Base-by-base conservation (phyloP, 305 asterid species). In the Solanum hybrid region DNA sequence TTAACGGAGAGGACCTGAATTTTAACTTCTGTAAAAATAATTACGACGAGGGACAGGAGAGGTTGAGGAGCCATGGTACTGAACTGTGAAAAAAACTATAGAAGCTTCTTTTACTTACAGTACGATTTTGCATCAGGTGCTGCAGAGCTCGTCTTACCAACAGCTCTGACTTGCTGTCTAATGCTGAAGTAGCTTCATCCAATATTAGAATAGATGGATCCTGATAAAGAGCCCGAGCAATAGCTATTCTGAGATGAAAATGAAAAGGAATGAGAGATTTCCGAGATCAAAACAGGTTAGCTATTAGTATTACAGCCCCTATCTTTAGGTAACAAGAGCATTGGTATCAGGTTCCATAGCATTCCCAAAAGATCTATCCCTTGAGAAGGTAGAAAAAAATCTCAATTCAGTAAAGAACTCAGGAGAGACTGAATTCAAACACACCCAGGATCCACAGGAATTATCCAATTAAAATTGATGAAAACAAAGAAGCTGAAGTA, bases 111-210 rank as follows among this genome's bases (percentile, higher is more conserved):
- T 35, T 60, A 87, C 95, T 92, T 91, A 97, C 99, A 32, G 99
- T 95, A 45, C 98, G 98, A 76, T 94, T 91, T 89, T 93, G 94
- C 98, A 94, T 92, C 78, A 97, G 92, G 51, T 95, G 94, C 89
- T 96, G 96, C 93, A 97, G 92, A 91, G 99, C 99, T 92, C 91
- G 94, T 89, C 99, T 95, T 88, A 97, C 98, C 93, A 95, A 85
- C 35, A 93, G 86, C 95, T 97, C 99, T 17, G 99, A 96, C 90
- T 93, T 91, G 94, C 95, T 92, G 92, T 97, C 99, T 89, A 97
- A 92, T 40, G 99, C 98, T 82, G 99, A 97, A 92, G 98, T 97
- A 84, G 99, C 99, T 94, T 97, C 99, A 89, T 97, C 99, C 93
- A 96, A 88, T 89, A 97, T 94, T 88, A 97, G 95, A 93, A 97